Base-by-base conservation (phyloP, 1,284 basidiomycete species). In the Cryptococcus sp. region DNA sequence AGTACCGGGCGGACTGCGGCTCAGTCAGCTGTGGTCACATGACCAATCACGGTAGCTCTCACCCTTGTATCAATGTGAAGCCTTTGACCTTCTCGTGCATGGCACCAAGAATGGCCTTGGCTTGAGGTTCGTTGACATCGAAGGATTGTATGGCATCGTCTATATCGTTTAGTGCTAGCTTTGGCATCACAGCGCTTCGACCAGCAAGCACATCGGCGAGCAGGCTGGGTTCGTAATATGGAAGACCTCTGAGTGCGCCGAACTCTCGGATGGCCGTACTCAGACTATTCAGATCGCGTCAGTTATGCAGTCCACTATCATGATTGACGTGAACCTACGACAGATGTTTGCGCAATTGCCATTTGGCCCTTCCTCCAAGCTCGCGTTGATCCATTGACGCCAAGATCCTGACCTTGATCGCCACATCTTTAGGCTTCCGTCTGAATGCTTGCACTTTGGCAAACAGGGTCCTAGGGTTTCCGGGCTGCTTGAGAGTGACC, bases 1-100 rank as follows among this genome's bases (percentile, higher is more conserved):
- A 0, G 96, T 99, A 64, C 96, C 96, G 1, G 96, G 96, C 27
- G 96, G 96, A 50, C 93, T 93, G 67, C 38, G 11, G 3, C 42
- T 60, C 15, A 50, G 56, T 52, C 15, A 46, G 30, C 23, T 39
- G 25, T 30, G 15, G 8, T 30, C 5, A 35, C n/a, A 5, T 35
- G 3, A 35, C 13, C 42, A n/a, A 45, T 45, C 42, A 45, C 16
- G 30, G 8, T 10, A 5, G 30, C 30, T 13, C 85, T 63, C 71
- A 94, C 93, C 95, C 96, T 83, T 99, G 96, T 57, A 99, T 95
- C 39, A 99, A 81, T 0, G 87, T 85, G 72, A 99, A 97, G 1
- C 94, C 96, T 22, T 86, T 79, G 0, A 85, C 85, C 30, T 35
- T 35, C 30, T 35, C 30, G 43, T 79, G 78, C 65, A 96, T 81